phyloP scores from a whole-genome alignment of 169 alveolate genomes.

The Amoebophrya sp. region DNA sequence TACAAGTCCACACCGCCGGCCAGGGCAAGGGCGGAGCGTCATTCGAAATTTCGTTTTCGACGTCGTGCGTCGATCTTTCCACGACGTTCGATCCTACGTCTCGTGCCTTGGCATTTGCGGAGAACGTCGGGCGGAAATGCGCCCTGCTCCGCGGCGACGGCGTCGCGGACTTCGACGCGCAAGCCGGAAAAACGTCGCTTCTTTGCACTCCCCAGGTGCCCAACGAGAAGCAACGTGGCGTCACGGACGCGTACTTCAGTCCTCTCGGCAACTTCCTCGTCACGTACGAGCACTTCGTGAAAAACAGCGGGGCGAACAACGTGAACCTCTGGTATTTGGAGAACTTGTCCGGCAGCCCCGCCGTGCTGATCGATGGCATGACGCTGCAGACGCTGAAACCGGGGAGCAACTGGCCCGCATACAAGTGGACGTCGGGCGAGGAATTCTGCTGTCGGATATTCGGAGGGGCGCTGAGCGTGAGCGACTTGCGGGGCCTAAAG shows the following conservation, averaged over 20 bases:
- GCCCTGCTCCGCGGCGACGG: no score
- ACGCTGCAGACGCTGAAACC: no score
- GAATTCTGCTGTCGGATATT: not conserved
- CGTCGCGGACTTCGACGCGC: no score
- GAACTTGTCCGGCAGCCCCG: not conserved
- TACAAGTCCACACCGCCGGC: no score
- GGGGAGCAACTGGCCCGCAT: not conserved
- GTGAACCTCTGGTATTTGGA: not conserved
- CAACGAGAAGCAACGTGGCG: not conserved
- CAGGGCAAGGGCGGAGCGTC: no score
- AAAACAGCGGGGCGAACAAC: not conserved
- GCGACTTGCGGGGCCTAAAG: not conserved
- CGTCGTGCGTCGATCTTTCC: no score
- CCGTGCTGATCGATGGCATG: no score
- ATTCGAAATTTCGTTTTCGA: no score
- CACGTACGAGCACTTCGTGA: not conserved
- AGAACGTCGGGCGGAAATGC: no score
- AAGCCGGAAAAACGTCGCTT: no score
- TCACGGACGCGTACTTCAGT: not conserved
- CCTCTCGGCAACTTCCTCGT: not conserved
- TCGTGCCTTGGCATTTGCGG: no score
- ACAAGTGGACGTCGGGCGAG: not conserved
- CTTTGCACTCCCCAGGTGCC: not conserved
- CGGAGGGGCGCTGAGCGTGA: not conserved
- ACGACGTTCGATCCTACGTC: no score